Evolutionary conservation across 2,329 filamentous ascomycete genomes (phyloP).

Genomic region (Aspergillus clavatus): DNA sequence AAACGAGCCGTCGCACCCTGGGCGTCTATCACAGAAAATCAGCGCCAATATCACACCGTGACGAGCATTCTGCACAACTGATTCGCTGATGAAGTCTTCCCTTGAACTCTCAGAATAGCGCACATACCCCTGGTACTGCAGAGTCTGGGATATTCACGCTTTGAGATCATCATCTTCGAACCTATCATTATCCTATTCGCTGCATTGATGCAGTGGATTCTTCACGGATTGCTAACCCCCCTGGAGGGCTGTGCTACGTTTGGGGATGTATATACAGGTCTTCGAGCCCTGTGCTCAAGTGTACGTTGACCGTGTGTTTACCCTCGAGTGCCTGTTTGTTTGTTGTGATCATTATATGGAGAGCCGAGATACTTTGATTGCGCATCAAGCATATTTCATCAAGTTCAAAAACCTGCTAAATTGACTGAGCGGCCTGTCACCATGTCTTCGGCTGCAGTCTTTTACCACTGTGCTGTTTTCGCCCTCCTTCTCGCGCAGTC

Average conservation of each 20-base stretch:
- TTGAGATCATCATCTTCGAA: neutral
- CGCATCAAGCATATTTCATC: neutral
- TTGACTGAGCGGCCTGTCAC: neutral
- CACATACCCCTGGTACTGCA: neutral
- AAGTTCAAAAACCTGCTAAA: neutral
- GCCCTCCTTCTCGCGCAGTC: slow-evolving; percentile 7
- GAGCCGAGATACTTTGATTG: neutral
- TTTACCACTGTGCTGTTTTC: neutral
- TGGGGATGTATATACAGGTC: neutral
- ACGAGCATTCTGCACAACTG: neutral
- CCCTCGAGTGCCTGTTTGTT: neutral
- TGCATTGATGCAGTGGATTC: neutral
- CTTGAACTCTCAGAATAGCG: neutral
- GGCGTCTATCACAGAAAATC: slow-evolving; percentile 1
- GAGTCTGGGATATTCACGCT: neutral
- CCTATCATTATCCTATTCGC: neutral
- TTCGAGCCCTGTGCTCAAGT: neutral
- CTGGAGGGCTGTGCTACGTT: neutral
- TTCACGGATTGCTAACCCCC: neutral
- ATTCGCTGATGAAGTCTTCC: neutral
- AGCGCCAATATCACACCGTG: slow-evolving; percentile 1
- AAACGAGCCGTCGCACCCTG: neutral
- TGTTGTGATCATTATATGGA: neutral
- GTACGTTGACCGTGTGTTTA: neutral
- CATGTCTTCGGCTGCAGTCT: slow-evolving; percentile 5